phyloP scores from a whole-genome alignment of 139 green algal species.

The Chlorella sp. region DNA sequence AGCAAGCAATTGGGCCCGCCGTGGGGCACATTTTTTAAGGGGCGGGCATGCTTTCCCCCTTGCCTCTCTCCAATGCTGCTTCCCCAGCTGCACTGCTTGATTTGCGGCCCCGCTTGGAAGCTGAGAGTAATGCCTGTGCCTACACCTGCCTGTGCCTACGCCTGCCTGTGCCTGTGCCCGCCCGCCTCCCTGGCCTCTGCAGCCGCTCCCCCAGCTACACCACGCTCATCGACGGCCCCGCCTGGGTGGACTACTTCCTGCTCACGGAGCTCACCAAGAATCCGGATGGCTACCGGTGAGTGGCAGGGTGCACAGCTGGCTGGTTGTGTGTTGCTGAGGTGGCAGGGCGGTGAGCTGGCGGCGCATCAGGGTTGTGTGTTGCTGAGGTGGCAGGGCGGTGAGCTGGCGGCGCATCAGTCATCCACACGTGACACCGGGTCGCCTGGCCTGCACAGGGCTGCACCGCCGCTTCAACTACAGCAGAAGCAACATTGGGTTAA shows the following conservation, averaged over 20 bases:
- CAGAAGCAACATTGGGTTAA: background rate
- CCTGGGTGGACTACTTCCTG: conserved; percentile 68
- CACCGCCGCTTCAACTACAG: background rate
- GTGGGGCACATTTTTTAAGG: too few species aligned
- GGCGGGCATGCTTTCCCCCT: too few species aligned
- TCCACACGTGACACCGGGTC: background rate
- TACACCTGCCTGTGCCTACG: too few species aligned
- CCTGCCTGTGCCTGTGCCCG: background rate
- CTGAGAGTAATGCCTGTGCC: background rate
- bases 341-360: background rate
- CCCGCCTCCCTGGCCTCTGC: background rate
- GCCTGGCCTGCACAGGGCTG: background rate
- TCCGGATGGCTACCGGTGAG: conserved; percentile 59
- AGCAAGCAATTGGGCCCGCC: too few species aligned
- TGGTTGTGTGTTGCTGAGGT: background rate
- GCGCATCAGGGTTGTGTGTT: background rate
- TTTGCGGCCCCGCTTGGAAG: too few species aligned
- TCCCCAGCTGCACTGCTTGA: too few species aligned
- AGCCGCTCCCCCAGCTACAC: conserved; percentile 40
- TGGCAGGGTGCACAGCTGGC: background rate
- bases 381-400: background rate
- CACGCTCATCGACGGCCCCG: conserved; percentile 40
- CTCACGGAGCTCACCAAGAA: conserved; percentile 66
- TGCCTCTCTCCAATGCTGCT: too few species aligned
- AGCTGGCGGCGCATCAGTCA: background rate